These are phyloP conservation scores for Tulasnella sp. DNA, from an alignment of 768 basidiomycete species.

Conservation along the genomic window DNA sequence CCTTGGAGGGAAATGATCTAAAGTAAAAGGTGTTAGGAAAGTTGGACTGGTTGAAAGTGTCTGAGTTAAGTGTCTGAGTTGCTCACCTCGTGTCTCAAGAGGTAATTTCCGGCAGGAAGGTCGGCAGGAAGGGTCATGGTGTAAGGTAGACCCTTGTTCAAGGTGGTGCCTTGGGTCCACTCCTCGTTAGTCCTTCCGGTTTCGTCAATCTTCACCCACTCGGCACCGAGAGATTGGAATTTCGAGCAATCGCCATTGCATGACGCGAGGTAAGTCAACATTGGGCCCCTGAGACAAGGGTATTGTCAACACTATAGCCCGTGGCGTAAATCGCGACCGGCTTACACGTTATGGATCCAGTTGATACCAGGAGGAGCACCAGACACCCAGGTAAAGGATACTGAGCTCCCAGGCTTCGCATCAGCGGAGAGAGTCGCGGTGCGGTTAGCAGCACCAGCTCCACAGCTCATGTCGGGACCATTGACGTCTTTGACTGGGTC, in stretches of 20 bases:
- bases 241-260: constrained; percentile 48
- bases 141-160: constrained; percentile 10
- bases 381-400: constrained; percentile 44
- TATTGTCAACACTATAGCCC: background rate
- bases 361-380: constrained; percentile 26
- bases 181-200: constrained; percentile 21
- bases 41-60: background rate
- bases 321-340: background rate
- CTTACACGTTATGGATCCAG: constrained; percentile 24
- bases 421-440: constrained; percentile 49
- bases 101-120: constrained; percentile 55
- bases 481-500: constrained; percentile 43
- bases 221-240: constrained; percentile 43
- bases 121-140: constrained; percentile 28
- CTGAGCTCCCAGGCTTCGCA: constrained; percentile 25
- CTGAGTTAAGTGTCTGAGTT: background rate
- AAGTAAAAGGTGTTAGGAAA: background rate
- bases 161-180: constrained; percentile 44
- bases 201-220: constrained; percentile 66
- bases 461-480: constrained; percentile 50
- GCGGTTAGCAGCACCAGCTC: constrained; percentile 40
- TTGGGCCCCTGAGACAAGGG: constrained; percentile 40
- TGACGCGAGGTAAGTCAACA: constrained; percentile 61
- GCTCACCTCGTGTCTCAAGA: constrained; percentile 52
- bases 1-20: constrained; percentile 62